Conservation (phyloP, 192 early-diverging fungal species). For the Cetraspora pellucida region DNA sequence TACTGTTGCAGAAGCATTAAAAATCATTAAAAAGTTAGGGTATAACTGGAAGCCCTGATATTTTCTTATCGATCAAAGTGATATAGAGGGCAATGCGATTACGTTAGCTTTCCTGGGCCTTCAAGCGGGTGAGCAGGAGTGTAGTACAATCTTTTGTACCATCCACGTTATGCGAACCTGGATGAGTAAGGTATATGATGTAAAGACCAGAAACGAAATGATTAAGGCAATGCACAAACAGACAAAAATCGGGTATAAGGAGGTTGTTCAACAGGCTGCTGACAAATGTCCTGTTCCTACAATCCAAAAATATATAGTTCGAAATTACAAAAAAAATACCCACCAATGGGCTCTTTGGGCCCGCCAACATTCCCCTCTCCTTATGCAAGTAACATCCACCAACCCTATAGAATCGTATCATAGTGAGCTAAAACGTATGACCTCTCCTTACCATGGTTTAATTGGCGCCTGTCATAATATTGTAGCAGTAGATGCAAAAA, state of each 20-base stretch:
- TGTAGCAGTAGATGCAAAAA: not conserved
- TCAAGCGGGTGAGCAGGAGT: slow-evolving; percentile 13
- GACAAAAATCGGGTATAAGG: not conserved
- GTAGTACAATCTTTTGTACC: slow-evolving; percentile 27
- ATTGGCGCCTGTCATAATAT: slow-evolving; percentile 3
- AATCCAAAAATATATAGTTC: not conserved
- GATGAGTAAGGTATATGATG: slow-evolving; percentile 6
- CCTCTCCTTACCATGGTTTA: not conserved
- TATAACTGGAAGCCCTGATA: slow-evolving; percentile 26
- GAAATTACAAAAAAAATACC: slow-evolving; percentile 7
- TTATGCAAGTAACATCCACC: slow-evolving; percentile 24
- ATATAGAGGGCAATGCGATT: slow-evolving; percentile 14
- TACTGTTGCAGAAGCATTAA: slow-evolving; percentile 26
- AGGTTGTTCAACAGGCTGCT: not conserved
- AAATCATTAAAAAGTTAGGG: slow-evolving; percentile 15
- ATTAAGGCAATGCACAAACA: not conserved
- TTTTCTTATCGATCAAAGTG: slow-evolving; percentile 23
- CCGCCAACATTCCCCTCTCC: slow-evolving; percentile 17
- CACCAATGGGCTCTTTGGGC: not conserved
- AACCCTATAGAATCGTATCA: slow-evolving; percentile 28
- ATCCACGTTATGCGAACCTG: slow-evolving; percentile 32
- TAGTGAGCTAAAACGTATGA: not conserved
- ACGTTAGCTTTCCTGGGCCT: slow-evolving; percentile 24
- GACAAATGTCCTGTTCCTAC: slow-evolving; percentile 1
- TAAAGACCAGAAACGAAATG: not conserved